Base-by-base conservation (phyloP, 208 protist genomes). In the Trypanosoma melophagium region DNA sequence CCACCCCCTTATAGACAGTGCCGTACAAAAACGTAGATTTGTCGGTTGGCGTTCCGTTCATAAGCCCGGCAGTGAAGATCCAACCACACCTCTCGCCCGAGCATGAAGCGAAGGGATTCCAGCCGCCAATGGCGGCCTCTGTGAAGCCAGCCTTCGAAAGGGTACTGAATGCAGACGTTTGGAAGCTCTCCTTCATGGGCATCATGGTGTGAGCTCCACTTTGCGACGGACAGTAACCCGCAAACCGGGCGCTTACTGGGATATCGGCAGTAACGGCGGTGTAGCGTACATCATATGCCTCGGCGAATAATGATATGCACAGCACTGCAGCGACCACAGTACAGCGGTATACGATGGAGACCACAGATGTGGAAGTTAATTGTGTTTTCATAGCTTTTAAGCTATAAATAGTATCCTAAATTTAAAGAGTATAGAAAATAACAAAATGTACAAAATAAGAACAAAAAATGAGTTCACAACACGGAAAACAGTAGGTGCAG, bases 1-100 rank as follows among this genome's bases (percentile, higher is more conserved):
- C 22, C 5, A 14, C 21, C 10, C 52, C 73, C 31, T 68, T 74
- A 55, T 77, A 80, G 9, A 80, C 42, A n/a, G 84, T 66, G 8
- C 84, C 84, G 16, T 75, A 60, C 58, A 72, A 89, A 61, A 91
- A 91, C 12, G 76, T 86, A 4, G 79, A 8, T 44, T 78, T 40
- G 38, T 85, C 81, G 22, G 51, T 17, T 55, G 60, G 2, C 0
- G 25, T 65, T n/a, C 60, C 60, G 66, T 77, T 74, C 66, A 80
- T 79, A 16, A 91, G 66, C 14, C 85, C 85, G 28, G 83, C 71
- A 40, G 75, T 79, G 59, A 81, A 91, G 47, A 79, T 55, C 82
- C 85, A 91, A 7, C 42, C 63, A 69, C 85, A 91, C 51, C 67
- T 59, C 5, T 35, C 19, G 24, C 62, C 54, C 3, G 84, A 60